phyloP scores from a whole-genome alignment of 257 asterid species.

The Agastache rugosa region DNA sequence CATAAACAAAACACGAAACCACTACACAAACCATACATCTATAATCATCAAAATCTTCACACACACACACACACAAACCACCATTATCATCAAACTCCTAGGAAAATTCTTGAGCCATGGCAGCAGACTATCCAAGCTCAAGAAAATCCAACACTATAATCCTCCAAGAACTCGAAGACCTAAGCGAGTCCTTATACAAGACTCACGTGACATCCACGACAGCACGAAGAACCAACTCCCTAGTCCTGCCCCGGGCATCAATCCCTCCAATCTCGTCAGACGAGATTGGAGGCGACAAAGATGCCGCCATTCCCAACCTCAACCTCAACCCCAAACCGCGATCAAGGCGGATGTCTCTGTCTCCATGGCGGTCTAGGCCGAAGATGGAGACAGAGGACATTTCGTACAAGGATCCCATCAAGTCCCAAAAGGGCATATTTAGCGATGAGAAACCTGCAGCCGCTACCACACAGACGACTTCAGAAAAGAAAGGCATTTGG shows the following conservation, averaged over 20 bases:
- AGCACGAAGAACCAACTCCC: slow-evolving; percentile 70
- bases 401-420: slow-evolving; percentile 17
- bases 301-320: slow-evolving; percentile 9
- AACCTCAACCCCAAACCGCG: slow-evolving; percentile 68
- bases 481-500: slow-evolving; percentile 79
- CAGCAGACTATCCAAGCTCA: slow-evolving; percentile 42
- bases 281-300: slow-evolving; percentile 34
- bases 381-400: slow-evolving; percentile 39
- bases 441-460: slow-evolving; percentile 35
- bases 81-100: background rate
- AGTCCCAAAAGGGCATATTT: slow-evolving; percentile 26
- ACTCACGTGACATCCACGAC: slow-evolving; percentile 36
- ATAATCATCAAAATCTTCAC: background rate
- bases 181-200: slow-evolving; percentile 69
- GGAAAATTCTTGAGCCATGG: slow-evolving; percentile 34
- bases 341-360: slow-evolving; percentile 75
- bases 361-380: slow-evolving; percentile 77
- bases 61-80: too few relatives aligned
- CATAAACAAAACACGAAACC: background rate
- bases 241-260: slow-evolving; percentile 66
- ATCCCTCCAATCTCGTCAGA: slow-evolving; percentile 48
- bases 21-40: background rate
- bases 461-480: background rate
- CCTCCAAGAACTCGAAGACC: slow-evolving; percentile 79
- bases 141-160: slow-evolving; percentile 68